These are phyloP conservation scores for Meyerozyma sp. DNA, from an alignment of 1,139 yeast species.

Conservation along the genomic window DNA sequence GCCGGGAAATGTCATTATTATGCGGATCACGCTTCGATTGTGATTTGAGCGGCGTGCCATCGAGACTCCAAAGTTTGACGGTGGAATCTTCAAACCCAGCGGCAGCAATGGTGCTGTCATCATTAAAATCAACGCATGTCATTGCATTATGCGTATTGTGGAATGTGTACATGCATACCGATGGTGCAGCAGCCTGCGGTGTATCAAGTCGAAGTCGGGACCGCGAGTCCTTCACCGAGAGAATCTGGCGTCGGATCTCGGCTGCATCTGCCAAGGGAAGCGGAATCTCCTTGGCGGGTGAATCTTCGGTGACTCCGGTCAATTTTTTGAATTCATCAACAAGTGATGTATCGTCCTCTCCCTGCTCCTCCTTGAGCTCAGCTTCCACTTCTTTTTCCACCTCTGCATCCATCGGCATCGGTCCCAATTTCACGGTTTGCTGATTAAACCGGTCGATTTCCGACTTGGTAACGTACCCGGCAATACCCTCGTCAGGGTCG, in stretches of 20 bases:
- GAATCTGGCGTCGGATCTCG: slow-evolving; percentile 75
- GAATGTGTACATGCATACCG: slow-evolving; percentile 97
- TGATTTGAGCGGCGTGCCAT: slow-evolving; percentile 77
- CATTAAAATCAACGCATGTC: slow-evolving; percentile 80
- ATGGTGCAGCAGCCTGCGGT: slow-evolving; percentile 79
- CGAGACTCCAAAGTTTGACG: slow-evolving; percentile 87
- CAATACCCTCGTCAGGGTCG: slow-evolving; percentile 60
- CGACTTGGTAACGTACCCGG: slow-evolving; percentile 46
- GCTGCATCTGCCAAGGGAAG: slow-evolving; percentile 76
- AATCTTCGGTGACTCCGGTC: slow-evolving; percentile 49
- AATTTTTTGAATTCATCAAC: slow-evolving; percentile 47
- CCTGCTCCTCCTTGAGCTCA: slow-evolving; percentile 76
- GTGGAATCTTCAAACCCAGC: slow-evolving; percentile 93
- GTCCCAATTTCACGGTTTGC: slow-evolving; percentile 75
- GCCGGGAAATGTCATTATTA: slow-evolving; percentile 46
- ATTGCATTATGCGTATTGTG: slow-evolving; percentile 90
- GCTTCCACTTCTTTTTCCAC: slow-evolving; percentile 80
- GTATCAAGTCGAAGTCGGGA: slow-evolving; percentile 61
- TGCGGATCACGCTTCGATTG: slow-evolving; percentile 57
- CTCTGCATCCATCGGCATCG: slow-evolving; percentile 80
- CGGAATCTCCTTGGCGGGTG: slow-evolving; percentile 80
- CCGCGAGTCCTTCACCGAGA: slow-evolving; percentile 76
- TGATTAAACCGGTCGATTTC: slow-evolving; percentile 59
- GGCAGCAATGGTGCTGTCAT: slow-evolving; percentile 81
- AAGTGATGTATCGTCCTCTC: slow-evolving; percentile 29